A percentile compares a stretch with the other conserved stretches of the same genome.
Conservation (phyloP, 2,329 filamentous ascomycete genomes). For the Aspergillus calidoustus region DNA sequence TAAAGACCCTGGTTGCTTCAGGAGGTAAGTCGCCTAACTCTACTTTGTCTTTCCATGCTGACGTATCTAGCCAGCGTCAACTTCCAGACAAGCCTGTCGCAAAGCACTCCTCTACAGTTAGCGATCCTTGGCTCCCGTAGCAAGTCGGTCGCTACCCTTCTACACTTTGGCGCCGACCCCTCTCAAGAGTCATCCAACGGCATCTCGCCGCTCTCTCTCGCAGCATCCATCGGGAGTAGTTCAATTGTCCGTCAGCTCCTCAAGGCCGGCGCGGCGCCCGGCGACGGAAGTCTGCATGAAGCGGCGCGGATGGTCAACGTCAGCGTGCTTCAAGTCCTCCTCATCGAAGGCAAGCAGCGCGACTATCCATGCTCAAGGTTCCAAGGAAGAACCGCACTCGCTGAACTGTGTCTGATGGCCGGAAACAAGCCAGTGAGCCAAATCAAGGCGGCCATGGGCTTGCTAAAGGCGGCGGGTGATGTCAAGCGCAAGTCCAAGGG, state of each 20-base stretch:
- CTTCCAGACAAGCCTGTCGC: slow-evolving; percentile 1
- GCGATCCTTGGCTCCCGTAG: slow-evolving; percentile 11
- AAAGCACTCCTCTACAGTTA: slow-evolving; percentile 15
- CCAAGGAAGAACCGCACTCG: slow-evolving; percentile 13
- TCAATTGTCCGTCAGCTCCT: slow-evolving; percentile 6
- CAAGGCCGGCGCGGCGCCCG: slow-evolving; percentile 4
- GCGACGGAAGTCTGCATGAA: slow-evolving; percentile 14
- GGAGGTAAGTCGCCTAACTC: slow-evolving; percentile 3
- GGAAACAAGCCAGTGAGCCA: slow-evolving; percentile 10
- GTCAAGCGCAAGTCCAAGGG: slow-evolving; percentile 12
- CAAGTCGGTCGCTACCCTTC: slow-evolving; percentile 1
- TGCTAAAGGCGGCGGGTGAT: slow-evolving; percentile 8
- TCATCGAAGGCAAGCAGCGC: slow-evolving; percentile 9
- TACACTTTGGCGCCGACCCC: slow-evolving; percentile 4
- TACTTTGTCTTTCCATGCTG: background rate
- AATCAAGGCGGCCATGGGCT: slow-evolving; percentile 7
- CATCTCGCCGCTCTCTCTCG: slow-evolving; percentile 7
- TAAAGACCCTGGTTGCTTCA: background rate
- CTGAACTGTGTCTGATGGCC: slow-evolving; percentile 7
- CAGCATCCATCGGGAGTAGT: background rate
- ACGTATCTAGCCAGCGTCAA: slow-evolving; percentile 11
- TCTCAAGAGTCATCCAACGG: slow-evolving; percentile 9
- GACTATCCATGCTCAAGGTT: slow-evolving; percentile 16
- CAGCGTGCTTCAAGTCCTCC: slow-evolving; percentile 6
- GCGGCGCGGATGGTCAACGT: slow-evolving; percentile 13